These are phyloP conservation scores for Barbatosphaeria neglecta DNA, from an alignment of 495 filamentous ascomycete species.

Conservation along the genomic window DNA sequence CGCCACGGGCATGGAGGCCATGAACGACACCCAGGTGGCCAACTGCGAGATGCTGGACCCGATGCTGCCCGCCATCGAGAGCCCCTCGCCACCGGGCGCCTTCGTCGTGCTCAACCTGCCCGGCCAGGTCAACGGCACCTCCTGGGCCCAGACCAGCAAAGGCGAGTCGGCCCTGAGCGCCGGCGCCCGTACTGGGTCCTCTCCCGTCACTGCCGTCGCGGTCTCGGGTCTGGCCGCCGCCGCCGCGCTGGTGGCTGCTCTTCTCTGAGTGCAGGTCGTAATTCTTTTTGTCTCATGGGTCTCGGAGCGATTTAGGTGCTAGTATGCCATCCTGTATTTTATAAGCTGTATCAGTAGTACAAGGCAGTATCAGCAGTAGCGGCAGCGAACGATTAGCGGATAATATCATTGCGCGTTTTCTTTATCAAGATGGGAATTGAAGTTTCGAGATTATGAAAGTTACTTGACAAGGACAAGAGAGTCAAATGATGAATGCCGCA, in stretches of 20 bases:
- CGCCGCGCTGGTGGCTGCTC: background rate
- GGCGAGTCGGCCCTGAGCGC: background rate
- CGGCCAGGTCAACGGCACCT: slow-evolving; percentile 1
- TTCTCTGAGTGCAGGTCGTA: background rate
- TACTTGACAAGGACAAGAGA: no score
- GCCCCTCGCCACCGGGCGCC: background rate
- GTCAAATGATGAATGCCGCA: no score
- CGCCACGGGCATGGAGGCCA: slow-evolving; percentile 3
- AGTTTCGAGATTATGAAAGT: no score
- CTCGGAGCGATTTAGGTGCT: no score
- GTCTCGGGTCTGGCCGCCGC: background rate
- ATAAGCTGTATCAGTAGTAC: background rate
- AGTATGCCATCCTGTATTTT: background rate
- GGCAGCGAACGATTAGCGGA: no score
- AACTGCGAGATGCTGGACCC: slow-evolving; percentile 7
- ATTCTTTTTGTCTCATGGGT: background rate
- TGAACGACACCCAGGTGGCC: slow-evolving; percentile 2
- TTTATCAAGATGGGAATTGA: no score
- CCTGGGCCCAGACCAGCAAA: background rate
- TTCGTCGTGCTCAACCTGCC: background rate
- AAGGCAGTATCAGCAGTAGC: no score
- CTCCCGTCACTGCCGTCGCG: background rate
- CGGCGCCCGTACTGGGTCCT: background rate
- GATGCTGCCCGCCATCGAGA: slow-evolving; percentile 6
- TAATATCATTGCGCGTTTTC: no score